Conservation (phyloP, 768 basidiomycete genomes). For the Leccinum longicurvipes region DNA sequence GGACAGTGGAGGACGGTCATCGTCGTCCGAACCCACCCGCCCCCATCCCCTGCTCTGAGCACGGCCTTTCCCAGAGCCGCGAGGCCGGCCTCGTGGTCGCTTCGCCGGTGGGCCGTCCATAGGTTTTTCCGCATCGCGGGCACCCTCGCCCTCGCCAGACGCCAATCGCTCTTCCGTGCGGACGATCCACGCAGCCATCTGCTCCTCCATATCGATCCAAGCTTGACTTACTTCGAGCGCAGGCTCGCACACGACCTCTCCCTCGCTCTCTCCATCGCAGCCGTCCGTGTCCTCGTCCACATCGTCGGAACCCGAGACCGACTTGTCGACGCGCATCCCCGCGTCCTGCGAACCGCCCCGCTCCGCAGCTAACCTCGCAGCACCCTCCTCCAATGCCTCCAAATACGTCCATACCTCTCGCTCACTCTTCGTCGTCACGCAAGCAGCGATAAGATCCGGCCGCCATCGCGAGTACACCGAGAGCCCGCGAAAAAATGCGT, state of each 20-base stretch:
- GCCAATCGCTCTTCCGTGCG: conserved; percentile 9
- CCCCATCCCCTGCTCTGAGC: neutral
- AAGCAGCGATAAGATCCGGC: conserved; percentile 72
- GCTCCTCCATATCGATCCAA: conserved; percentile 35
- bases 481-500: conserved; percentile 68
- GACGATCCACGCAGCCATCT: conserved; percentile 26
- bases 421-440: conserved; percentile 61
- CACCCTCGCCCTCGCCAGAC: neutral
- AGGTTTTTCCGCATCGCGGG: neutral
- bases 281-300: neutral
- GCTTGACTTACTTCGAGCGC: conserved; percentile 37
- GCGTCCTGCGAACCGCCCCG: conserved; percentile 6
- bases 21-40: neutral
- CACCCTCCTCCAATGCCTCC: conserved; percentile 42
- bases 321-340: neutral
- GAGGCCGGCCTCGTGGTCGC: conserved; percentile 13
- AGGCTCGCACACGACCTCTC: conserved; percentile 14
- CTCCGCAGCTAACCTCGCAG: conserved; percentile 12
- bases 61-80: neutral
- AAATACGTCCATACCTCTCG: conserved; percentile 71
- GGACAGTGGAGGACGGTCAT: neutral
- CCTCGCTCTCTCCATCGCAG: neutral
- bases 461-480: conserved; percentile 64
- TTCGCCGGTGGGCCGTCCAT: neutral
- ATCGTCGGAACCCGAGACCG: conserved; percentile 1